phyloP scores from a whole-genome alignment of 345 rosid genomes.

The Melaleuca alternifolia region DNA sequence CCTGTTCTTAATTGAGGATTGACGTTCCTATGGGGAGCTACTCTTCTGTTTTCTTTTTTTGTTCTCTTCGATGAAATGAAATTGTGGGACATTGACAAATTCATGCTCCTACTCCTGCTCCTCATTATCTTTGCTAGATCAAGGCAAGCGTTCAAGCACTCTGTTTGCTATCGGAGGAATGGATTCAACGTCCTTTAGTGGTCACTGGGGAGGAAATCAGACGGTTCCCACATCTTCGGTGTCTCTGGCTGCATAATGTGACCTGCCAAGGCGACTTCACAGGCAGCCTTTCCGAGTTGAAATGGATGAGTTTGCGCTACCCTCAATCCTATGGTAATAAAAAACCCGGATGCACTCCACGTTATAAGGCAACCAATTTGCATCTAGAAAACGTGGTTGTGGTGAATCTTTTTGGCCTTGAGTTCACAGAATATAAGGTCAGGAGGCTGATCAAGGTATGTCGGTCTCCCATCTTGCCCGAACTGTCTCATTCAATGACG shows the following conservation, averaged over 20 bases:
- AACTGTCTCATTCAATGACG: neutral
- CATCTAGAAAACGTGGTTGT: neutral
- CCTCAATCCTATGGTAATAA: too few species aligned
- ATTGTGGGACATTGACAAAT: neutral
- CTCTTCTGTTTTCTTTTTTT: neutral
- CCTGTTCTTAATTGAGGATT: neutral
- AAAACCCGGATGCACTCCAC: fast-evolving
- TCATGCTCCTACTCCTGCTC: neutral
- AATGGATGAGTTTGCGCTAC: neutral
- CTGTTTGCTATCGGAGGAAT: fast-evolving
- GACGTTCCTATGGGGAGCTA: neutral
- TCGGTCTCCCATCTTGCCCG: neutral
- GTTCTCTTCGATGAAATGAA: neutral
- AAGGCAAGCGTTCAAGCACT: neutral
- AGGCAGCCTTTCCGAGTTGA: neutral
- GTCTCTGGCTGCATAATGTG: fast-evolving
- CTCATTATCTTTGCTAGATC: neutral
- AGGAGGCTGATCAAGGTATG: neutral
- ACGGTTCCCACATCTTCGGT: neutral
- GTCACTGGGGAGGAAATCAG: neutral
- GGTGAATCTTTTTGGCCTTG: fast-evolving
- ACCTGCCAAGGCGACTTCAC: fast-evolving
- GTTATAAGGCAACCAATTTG: neutral
- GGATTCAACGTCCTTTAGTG: fast-evolving
- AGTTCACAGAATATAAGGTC: neutral